Percentiles rank a stretch among this genome's conserved stretches.
Evolutionary conservation across 331 rosid species (phyloP).

Genomic region (Dryas integrifolia): DNA sequence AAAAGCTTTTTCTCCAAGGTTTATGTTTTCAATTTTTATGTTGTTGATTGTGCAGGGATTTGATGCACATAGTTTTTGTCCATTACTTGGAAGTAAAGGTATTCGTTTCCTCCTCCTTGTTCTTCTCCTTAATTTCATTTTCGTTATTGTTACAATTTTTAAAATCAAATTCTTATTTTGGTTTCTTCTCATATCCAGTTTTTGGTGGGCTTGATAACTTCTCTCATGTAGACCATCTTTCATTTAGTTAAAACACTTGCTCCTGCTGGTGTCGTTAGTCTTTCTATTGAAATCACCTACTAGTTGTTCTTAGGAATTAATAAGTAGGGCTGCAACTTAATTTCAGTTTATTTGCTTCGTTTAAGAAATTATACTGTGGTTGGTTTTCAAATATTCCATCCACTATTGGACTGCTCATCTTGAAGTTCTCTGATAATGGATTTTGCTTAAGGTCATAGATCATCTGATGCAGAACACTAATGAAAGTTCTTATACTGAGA

Average conservation of each 20-base stretch:
- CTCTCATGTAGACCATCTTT: neutral
- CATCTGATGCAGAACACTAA: too few relatives aligned
- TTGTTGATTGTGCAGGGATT: conserved; percentile 56
- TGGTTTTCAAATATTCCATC: neutral
- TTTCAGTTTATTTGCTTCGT: neutral
- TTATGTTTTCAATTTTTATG: conserved; percentile 22
- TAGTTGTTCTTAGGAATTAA: neutral
- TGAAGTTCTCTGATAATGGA: too few relatives aligned
- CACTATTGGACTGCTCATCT: neutral
- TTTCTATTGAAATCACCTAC: neutral
- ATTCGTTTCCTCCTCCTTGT: conserved; percentile 9
- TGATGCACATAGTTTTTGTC: conserved; percentile 90
- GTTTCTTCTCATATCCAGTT: neutral
- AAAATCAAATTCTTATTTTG: neutral
- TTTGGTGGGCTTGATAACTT: conserved; percentile 1
- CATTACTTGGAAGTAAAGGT: conserved; percentile 96
- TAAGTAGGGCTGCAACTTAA: neutral
- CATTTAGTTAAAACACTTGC: neutral
- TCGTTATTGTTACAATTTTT: conserved; percentile 6
- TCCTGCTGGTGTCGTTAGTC: neutral
- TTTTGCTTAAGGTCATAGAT: too few relatives aligned
- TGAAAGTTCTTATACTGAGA: too few relatives aligned
- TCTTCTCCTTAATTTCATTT: conserved; percentile 22
- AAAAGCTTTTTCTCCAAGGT: conserved; percentile 9
- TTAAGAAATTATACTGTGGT: neutral